A percentile compares a stretch with the other conserved stretches of the same genome.
phyloP scores from a whole-genome alignment of 331 rosid genomes.

The Ulmus americana region DNA sequence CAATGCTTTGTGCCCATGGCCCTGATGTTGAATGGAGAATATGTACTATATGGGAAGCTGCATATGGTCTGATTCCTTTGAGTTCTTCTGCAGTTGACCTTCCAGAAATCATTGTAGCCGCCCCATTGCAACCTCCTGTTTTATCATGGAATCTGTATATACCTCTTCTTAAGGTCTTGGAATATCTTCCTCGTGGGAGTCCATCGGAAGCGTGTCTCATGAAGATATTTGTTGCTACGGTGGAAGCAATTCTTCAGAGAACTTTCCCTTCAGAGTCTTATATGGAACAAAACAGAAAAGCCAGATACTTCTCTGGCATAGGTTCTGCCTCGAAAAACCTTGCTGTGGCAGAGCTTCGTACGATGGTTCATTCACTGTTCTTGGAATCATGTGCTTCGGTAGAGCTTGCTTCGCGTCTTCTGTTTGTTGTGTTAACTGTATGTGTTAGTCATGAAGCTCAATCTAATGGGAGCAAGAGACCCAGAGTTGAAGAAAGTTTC shows the following conservation, averaged over 20 bases:
- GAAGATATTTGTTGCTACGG: constrained; percentile 93
- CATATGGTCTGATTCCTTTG: constrained; percentile 84
- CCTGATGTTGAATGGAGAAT: constrained; percentile 99
- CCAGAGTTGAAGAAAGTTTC: constrained; percentile 50
- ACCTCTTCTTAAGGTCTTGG: constrained; percentile 83
- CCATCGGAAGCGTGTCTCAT: constrained; percentile 97
- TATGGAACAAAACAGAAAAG: constrained; percentile 62
- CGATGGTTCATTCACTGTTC: constrained; percentile 93
- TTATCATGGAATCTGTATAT: constrained; percentile 90
- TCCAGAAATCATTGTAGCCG: constrained; percentile 82
- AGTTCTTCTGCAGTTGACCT: constrained; percentile 91
- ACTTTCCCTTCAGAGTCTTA: constrained; percentile 64
- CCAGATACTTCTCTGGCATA: constrained; percentile 52
- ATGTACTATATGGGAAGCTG: constrained; percentile 98
- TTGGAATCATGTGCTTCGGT: constrained; percentile 84
- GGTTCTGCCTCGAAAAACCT: constrained; percentile 83
- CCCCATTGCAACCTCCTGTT: constrained; percentile 81
- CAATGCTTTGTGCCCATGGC: constrained; percentile 97
- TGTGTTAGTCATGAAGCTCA: constrained; percentile 94
- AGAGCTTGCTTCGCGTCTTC: constrained; percentile 85
- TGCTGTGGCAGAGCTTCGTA: constrained; percentile 88
- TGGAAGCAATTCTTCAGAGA: constrained; percentile 83
- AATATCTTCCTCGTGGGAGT: constrained; percentile 96
- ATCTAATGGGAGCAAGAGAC: constrained; percentile 61
- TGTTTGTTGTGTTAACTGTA: constrained; percentile 84